Evolutionary conservation across 2,329 filamentous ascomycete genomes (phyloP).

Genomic region (Epichloe sibirici): DNA sequence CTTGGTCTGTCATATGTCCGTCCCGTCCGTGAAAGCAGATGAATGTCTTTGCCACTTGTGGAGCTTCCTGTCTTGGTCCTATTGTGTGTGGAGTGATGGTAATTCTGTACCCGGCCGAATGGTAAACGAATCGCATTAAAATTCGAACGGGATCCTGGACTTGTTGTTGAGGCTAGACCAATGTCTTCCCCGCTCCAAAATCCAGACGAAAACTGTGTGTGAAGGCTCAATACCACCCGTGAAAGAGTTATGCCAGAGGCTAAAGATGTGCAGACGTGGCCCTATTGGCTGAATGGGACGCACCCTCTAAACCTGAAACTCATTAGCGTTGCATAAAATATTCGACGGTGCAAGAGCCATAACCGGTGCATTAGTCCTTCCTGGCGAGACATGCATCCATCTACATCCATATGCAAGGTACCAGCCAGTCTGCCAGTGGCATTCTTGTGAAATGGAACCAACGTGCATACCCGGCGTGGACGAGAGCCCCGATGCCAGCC

Average conservation of each 20-base stretch:
- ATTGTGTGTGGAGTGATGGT: neutral
- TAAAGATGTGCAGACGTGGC: constrained; percentile 11
- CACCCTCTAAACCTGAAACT: constrained; percentile 20
- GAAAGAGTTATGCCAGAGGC: neutral
- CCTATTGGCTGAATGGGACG: constrained; percentile 16
- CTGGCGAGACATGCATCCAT: no score
- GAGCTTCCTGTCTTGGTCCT: neutral
- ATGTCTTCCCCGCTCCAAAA: neutral
- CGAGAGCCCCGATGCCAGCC: no score
- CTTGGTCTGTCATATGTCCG: no score
- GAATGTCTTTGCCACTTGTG: neutral
- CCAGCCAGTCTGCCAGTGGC: no score
- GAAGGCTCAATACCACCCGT: neutral
- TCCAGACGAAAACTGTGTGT: neutral
- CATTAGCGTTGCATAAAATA: constrained; percentile 22
- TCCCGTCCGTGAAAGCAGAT: neutral
- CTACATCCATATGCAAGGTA: no score
- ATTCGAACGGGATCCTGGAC: neutral
- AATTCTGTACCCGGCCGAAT: neutral
- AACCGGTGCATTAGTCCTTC: no score
- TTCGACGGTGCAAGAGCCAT: neutral
- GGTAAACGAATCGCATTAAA: neutral
- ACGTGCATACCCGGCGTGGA: no score
- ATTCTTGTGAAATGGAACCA: no score
- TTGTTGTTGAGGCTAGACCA: neutral